Conservation (phyloP, 768 basidiomycete species). For the Mycena maculata region DNA sequence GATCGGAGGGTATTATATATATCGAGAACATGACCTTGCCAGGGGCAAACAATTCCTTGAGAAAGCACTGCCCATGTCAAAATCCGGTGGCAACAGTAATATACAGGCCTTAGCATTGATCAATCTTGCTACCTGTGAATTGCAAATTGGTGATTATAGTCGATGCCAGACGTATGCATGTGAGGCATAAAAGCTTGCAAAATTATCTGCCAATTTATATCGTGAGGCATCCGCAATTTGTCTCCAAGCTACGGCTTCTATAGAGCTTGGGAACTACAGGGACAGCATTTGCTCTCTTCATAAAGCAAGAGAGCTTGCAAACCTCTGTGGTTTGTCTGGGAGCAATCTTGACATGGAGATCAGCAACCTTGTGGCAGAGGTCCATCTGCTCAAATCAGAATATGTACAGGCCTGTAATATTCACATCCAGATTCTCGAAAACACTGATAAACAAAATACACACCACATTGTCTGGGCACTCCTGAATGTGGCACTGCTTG, state of each 20-base stretch:
- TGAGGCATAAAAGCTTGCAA: background rate
- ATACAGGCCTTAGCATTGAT: background rate
- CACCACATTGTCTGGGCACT: too few relatives aligned
- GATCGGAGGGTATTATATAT: background rate
- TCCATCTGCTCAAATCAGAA: too few relatives aligned
- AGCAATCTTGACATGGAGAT: too few relatives aligned
- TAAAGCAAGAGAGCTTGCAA: too few relatives aligned
- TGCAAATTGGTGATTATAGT: background rate
- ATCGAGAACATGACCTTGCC: background rate
- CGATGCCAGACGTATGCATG: background rate
- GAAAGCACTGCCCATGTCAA: background rate
- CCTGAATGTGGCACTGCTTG: too few relatives aligned
- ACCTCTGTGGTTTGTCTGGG: too few relatives aligned
- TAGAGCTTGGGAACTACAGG: background rate
- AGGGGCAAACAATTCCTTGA: background rate
- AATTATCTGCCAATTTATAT: background rate
- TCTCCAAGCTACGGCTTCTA: background rate
- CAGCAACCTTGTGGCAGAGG: too few relatives aligned
- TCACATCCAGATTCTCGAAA: background rate
- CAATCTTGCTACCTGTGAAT: background rate
- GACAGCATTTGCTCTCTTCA: too few relatives aligned
- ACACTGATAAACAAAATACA: background rate
- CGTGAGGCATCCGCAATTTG: background rate
- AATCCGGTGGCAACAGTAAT: background rate
- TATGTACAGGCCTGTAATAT: too few relatives aligned